Evolutionary conservation across 2,329 filamentous ascomycete genomes (phyloP), one percentile per base, ranked within the genome.

Genomic region (Curvularia hawaiiensis): DNA sequence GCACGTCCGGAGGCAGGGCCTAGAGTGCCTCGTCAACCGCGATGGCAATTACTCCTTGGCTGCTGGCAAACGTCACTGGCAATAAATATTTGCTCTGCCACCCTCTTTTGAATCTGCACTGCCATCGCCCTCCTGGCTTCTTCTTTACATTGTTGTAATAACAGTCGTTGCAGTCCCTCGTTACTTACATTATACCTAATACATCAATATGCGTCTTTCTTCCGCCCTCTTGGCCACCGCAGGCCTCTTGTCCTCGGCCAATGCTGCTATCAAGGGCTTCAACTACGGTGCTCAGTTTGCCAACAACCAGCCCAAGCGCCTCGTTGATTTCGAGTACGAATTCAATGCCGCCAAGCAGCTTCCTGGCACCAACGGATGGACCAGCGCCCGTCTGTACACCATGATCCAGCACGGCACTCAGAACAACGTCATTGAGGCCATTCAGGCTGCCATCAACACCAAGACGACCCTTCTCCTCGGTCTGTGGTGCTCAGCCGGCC

Each of bases 401-500:
- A 91, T 86, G 83, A 82, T 90, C 48, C 89, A 92, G 83, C 84
- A 78, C 26, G 87, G 85, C 63, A 88, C 88, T 6, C 77, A 83
- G 62, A 88, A 83, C 77, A 82, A 82, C 30, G 83, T 86, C 67
- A 92, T 90, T 70, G 80, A 84, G 40, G 90, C 71, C 63, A 91
- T 97, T 61, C 89, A 89, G 41, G 92, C 92, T 43, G 92, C 92
- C 68, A 92, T 96, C 77, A 84, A 83, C 66, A 91, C 91, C 69
- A 84, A 91, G 67, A 96, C 91, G 2, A 83, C 84, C 43, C 84
- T 97, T 26, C 84, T 97, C 11, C 85, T 97, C 12, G 92, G 92
- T 65, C 80, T 97, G 50, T 97, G 92, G 92, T 86, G 87, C 10
- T 94, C 91, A 0, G 89, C 82, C 40, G 88, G 88, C 16, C 79